Evolutionary conservation across 2,329 filamentous ascomycete genomes (phyloP).

Genomic region (Neonectria ditissima): DNA sequence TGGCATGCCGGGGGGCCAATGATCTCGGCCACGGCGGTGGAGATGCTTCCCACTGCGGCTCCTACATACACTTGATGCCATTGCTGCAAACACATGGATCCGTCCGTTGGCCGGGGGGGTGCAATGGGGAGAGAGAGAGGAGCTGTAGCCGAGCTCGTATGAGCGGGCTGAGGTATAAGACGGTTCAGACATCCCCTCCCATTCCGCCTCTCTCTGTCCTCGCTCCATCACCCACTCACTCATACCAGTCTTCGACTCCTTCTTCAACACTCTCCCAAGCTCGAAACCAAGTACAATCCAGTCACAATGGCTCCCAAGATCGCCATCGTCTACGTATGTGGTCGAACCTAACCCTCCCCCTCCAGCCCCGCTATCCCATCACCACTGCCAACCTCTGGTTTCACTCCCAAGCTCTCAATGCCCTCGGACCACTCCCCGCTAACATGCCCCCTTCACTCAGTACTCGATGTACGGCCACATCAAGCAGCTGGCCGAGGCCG

Average conservation of each 20-base stretch:
- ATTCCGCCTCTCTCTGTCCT: background rate
- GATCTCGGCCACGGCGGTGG: background rate
- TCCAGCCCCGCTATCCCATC: conserved; percentile 14
- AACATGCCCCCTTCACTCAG: conserved; percentile 55
- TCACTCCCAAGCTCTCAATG: background rate
- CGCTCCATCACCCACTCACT: conserved; percentile 11
- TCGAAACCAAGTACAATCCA: conserved; percentile 23
- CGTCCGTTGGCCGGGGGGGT: conserved; percentile 4
- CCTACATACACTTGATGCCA: conserved; percentile 18
- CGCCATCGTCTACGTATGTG: conserved; percentile 87
- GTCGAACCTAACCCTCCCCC: conserved; percentile 23
- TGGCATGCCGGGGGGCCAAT: conserved; percentile 12
- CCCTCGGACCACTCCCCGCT: conserved; percentile 12
- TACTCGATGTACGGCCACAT: conserved; percentile 98
- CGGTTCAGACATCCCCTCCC: conserved; percentile 18
- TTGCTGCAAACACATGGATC: conserved; percentile 21
- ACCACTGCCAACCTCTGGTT: conserved; percentile 4
- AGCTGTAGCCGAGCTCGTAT: conserved; percentile 1
- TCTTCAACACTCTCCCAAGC: conserved; percentile 10
- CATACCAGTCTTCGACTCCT: conserved; percentile 25
- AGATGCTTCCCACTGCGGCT: conserved; percentile 15
- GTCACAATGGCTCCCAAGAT: conserved; percentile 87
- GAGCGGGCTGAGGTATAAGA: conserved; percentile 22
- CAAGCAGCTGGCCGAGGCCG: conserved; percentile 83
- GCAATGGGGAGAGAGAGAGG: background rate